Evolutionary conservation across 805 yeast genomes (phyloP), one percentile per base, ranked within the genome.

Genomic region (Peterozyma toletana): DNA sequence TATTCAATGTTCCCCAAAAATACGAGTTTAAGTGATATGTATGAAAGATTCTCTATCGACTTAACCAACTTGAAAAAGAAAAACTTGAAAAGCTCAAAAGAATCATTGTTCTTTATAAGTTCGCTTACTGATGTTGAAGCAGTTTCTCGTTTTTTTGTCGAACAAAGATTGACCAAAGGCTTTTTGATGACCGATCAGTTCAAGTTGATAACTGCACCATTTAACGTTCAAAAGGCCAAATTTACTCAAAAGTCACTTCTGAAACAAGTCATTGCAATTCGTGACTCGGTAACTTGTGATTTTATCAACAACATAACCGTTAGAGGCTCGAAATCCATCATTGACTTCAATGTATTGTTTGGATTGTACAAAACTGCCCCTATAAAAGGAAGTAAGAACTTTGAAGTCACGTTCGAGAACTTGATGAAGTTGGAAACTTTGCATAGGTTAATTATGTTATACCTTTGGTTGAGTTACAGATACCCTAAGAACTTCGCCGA

Each of bases 381-480:
- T 4, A 40, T 21, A 4, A 21, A 21, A 7, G 27, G 27, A 21
- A 21, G 27, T 21, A 21, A 21, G 7, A 21, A 21, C 27, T 21
- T 21, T 7, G 27, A 21, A 7, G 27, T 21, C 7, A 31, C 14
- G 4, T 11, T 31, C 5, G 34, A 31, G 36, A 39, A 45, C 33
- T 50, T 64, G 36, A 54, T 52, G 49, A 56, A 58, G 30, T 62
- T 81, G 16, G 97, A 89, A 57, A 71, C 73, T 5, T 64, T 83
- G 46, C 95, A 89, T 63, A 78, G 78, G 50, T 64, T 77, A 38
- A 70, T 86, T 14, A 72, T 80, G 51, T 63, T 86, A 6, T 91
- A 78, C 56, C 66, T 87, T 56, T 91, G 99, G 99, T 68, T 91
- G 48, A 73, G 86, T 43, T 90, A 86, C 58, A 68, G 97, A 54